Base-by-base conservation (phyloP, 1,139 yeast species). In the Sugiyamaella grinbergsii region DNA sequence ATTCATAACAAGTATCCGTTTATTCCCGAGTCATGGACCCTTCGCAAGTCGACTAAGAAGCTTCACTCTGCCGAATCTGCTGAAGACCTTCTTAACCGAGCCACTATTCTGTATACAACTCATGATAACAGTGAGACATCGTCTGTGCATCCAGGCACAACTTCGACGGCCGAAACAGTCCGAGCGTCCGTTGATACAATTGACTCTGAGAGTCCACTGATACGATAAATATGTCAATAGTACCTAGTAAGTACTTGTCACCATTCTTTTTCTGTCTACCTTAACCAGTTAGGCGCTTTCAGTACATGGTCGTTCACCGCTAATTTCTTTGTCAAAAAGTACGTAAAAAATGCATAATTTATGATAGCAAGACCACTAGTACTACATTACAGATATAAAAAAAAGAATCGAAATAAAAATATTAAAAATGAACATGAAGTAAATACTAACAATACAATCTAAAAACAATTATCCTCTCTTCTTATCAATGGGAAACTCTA, bases 1-100 rank as follows among this genome's bases (percentile, higher is more conserved):
- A 83, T 73, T 66, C 69, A 68, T 40, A 81, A 84, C 22, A 85
- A 82, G 65, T 71, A 82, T 66, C 89, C 89, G 51, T 23, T 62
- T 15, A 49, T 60, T 13, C 64, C 64, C 6, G 33, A 46, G 16
- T 42, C 53, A 5, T 58, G 59, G 60, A 58, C 58, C 22, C 24
- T 23, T n/a, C 32, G 20, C 11, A 20, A 23, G 13, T 36, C 28
- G 5, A 6, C 18, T 34, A 41, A 42, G 22, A 42, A 47, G n/a
- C 49, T 44, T 28, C 51, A 44, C 29, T 41, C 53, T 31, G 50
- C 47, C 18, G 53, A 49, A 13, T 60, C 57, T 32, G 56, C 59
- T 3, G 58, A 54, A 23, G 54, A 52, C 22, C 52, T 61, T 13
- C 41, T 59, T 46, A 50, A 46, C 5, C 49, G 60, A 10, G 63